A percentile compares a stretch with the other conserved stretches of the same genome.
Conservation (phyloP, 2,329 filamentous ascomycete genomes). For the Ampelomyces quisqualis region DNA sequence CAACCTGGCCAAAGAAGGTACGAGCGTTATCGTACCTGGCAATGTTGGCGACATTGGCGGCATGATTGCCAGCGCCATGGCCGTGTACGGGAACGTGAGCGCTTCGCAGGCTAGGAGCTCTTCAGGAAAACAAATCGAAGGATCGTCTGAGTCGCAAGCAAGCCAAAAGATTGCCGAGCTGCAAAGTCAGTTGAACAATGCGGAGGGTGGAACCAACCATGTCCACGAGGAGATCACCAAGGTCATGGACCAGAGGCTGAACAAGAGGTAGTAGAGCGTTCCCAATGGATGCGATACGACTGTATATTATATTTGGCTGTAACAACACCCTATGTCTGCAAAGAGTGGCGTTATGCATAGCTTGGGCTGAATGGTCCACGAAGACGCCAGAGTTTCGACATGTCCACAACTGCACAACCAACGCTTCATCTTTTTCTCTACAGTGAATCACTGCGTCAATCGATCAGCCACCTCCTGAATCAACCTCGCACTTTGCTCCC, state of each 20-base stretch:
- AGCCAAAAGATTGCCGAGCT: slow-evolving; percentile 37
- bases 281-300: slow-evolving; percentile 12
- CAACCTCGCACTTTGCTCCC: slow-evolving; percentile 55
- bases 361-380: slow-evolving; percentile 17
- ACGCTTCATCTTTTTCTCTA: background rate
- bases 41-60: slow-evolving; percentile 95
- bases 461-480: slow-evolving; percentile 31
- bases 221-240: slow-evolving; percentile 38
- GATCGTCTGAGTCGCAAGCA: slow-evolving; percentile 20
- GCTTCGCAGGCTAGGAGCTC: slow-evolving; percentile 72
- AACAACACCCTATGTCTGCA: slow-evolving; percentile 29
- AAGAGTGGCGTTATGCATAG: slow-evolving; percentile 13
- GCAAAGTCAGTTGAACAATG: slow-evolving; percentile 26
- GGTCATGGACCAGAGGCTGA: slow-evolving; percentile 41
- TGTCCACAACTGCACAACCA: slow-evolving; percentile 11
- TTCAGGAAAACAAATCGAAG: slow-evolving; percentile 51
- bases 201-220: slow-evolving; percentile 23
- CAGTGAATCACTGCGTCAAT: slow-evolving; percentile 6
- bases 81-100: slow-evolving; percentile 91
- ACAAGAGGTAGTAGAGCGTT: slow-evolving; percentile 28
- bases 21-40: slow-evolving; percentile 90
- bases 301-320: slow-evolving; percentile 39
- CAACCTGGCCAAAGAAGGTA: slow-evolving; percentile 91
- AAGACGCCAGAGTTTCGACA: slow-evolving; percentile 16
- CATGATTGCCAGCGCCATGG: slow-evolving; percentile 95